Base-by-base conservation (phyloP, 352 stramenopile species). In the Salisapilia sapeloensis region DNA sequence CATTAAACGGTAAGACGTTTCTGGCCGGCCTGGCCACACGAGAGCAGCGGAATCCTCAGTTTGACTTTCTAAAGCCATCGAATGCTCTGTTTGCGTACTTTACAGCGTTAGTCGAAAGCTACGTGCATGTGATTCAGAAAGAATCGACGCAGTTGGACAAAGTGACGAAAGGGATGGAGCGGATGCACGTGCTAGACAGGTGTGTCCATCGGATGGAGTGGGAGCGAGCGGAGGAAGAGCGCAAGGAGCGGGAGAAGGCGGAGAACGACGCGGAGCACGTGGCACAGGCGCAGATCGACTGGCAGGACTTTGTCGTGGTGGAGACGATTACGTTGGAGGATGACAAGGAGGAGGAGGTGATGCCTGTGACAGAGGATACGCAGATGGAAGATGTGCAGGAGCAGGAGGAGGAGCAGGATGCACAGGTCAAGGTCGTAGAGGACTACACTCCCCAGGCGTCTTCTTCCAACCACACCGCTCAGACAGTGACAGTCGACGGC, bases 231-330 rank as follows among this genome's bases (percentile, higher is more conserved):
- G 69, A 87, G 37, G 63, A 81, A 35, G 75, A 91, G 18, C 45
- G 49, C 5, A 67, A 82, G 33, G 69, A 79, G 11, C 56, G 57
- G 15, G 71, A 91, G 26, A 65, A 53, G 1, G 75, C 69, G 6
- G 71, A 78, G 25, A 79, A 54, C 34, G 76, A 89, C 29, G 72
- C 70, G 0, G 74, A 91, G 53, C 56, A 57, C 4, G 54, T 74
- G 10, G 77, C 72, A 28, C 44, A 80, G 11, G 55, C 67, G 19
- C 61, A 84, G 46, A 67, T 99, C 43, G 94, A 99, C 65, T 99
- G 96, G 96, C 89, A 98, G 55, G 94, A 99, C 59, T 99, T 99
- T 50, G 90, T 97, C 3, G 78, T 99, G 2, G 96, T 99, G 0
- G 94, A 99, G 53, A 97, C 90, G 9, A 98, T 98, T 46, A 93